Evolutionary conservation across 2,329 filamentous ascomycete genomes (phyloP), one percentile per base, ranked within the genome.

Genomic region (Diaporthe capsici): DNA sequence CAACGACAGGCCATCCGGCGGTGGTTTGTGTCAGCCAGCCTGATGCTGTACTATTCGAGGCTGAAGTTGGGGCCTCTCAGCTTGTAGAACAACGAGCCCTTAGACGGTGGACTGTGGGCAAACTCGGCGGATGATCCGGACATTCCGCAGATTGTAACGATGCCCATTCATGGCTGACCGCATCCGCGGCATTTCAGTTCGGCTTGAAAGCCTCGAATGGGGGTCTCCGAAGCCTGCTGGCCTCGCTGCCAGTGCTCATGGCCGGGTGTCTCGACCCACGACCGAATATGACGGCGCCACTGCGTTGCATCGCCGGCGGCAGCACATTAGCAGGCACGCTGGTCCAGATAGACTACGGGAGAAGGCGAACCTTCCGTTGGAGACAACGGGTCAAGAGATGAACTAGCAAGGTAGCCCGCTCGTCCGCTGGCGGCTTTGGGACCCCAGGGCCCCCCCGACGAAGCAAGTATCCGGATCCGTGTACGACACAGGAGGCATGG

Each of bases 401-500:
- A 28, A 20, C 22, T 17, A 5, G 28, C 58, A 39, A 10, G 20
- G 25, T 17, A 22, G 17, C 20, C 60, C 63, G 25, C 51, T 17
- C 63, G 51, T 25, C 13, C 63, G 47, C 60, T 31, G 31, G 70
- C 53, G 68, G 22, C 75, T 73, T 60, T 44, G 37, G 49, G 61
- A 55, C 13, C 61, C 57, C 57, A 57, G 51, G 61, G 37, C 51
- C 34, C 60, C 60, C 60, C 61, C 71, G 63, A 75, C 63, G 39
- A 71, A 9, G 73, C 73, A 67, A 17, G 20, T 58, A 73, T 20
- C 76, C 76, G 76, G 22, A 37, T 39, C 42, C 63, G 57, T 51
- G 76, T 77, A 57, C n/a, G 34, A 77, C 71, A 34, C 42, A 73
- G 39, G 51, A 39, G 71, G 73, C 76, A 67, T 77, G 76, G 65